Percentiles rank a stretch among this genome's conserved stretches.
These are phyloP conservation scores for Aspergillus sp. DNA, from an alignment of 2,329 filamentous ascomycete genomes.

Conservation along the genomic window DNA sequence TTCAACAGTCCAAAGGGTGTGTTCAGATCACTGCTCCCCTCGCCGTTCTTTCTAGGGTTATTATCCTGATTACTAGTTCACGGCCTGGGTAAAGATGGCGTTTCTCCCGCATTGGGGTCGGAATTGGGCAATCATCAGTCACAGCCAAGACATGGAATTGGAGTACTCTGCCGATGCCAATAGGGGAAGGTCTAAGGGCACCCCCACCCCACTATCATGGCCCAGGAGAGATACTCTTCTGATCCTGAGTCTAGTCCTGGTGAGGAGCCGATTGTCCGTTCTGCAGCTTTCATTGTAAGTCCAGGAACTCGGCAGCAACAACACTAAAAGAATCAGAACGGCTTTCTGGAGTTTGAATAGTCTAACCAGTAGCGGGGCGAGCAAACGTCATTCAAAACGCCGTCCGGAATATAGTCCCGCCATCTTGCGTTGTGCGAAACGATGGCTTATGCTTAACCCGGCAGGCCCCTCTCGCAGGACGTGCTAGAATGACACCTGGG, in stretches of 20 bases:
- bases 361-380: background rate
- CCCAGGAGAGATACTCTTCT: slow-evolving; percentile 9
- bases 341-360: background rate
- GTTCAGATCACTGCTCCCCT: background rate
- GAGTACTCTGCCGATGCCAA: slow-evolving; percentile 9
- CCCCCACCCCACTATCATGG: slow-evolving; percentile 10
- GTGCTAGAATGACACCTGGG: slow-evolving; percentile 10
- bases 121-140: background rate
- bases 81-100: background rate
- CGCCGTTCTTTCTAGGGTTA: background rate
- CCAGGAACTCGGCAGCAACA: background rate
- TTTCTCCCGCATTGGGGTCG: background rate
- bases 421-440: background rate
- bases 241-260: slow-evolving; percentile 5
- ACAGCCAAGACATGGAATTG: slow-evolving; percentile 1
- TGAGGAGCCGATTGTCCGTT: slow-evolving; percentile 3
- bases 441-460: slow-evolving; percentile 9
- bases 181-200: slow-evolving; percentile 10
- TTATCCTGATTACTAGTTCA: background rate
- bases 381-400: background rate
- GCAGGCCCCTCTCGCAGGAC: background rate
- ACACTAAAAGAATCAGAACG: background rate
- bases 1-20: slow-evolving; percentile 5
- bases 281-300: background rate
- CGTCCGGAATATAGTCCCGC: slow-evolving; percentile 10